Evolutionary conservation across 164 flowering plant genomes (phyloP).

Genomic region (Nymphaea colorata): DNA sequence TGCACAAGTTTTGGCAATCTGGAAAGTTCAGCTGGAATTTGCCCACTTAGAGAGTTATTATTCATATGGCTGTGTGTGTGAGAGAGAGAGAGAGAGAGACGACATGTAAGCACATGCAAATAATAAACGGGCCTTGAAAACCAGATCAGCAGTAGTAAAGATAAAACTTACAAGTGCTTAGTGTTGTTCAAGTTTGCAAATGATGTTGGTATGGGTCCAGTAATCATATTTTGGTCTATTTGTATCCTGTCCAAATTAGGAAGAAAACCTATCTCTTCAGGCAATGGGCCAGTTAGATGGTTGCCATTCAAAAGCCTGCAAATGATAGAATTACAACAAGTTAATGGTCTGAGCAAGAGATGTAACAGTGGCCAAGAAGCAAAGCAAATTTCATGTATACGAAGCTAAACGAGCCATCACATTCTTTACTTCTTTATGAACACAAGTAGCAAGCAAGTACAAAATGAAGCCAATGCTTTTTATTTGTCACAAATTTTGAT

Average conservation of each 20-base stretch:
- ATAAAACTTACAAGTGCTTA: conserved; percentile 66
- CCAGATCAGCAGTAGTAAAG: not conserved
- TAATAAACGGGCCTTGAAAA: not conserved
- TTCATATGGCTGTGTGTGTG: conserved; percentile 56
- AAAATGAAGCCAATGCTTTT: not conserved
- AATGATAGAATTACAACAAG: not conserved
- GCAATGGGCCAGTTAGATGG: conserved; percentile 50
- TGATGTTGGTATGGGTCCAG: conserved; percentile 73
- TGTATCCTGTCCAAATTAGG: conserved; percentile 48
- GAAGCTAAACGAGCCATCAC: not conserved
- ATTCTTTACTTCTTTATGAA: not conserved
- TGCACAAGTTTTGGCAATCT: conserved; percentile 45
- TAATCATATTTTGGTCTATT: conserved; percentile 54
- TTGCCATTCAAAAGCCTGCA: conserved; percentile 89
- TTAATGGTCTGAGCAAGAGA: not conserved
- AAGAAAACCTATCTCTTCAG: conserved; percentile 75
- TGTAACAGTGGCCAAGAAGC: not conserved
- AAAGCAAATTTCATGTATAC: not conserved
- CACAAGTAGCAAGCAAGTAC: not conserved
- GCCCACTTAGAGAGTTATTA: conserved; percentile 75
- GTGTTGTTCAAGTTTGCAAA: conserved; percentile 45
- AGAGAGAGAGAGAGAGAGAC: conserved; percentile 9
- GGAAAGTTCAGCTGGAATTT: conserved; percentile 61
- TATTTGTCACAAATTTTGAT: not conserved
- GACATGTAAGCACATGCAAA: conserved; percentile 1